These are phyloP conservation scores for Capsella rubella DNA, from an alignment of 441 rosid genomes.

Conservation along the genomic window DNA sequence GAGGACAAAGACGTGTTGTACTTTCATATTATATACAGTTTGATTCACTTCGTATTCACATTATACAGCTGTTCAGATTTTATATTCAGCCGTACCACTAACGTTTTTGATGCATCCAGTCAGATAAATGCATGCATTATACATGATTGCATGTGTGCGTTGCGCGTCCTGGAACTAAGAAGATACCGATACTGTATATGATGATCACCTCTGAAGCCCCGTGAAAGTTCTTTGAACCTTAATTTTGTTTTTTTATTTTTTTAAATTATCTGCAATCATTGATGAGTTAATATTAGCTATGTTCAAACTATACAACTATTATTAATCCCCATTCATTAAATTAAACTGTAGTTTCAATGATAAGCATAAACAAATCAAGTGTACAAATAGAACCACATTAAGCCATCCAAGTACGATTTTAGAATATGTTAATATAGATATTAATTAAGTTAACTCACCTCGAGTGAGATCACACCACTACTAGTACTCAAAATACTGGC, in stretches of 20 bases:
- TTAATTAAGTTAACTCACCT: no score
- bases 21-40: constrained; percentile 28
- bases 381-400: background rate
- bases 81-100: constrained; percentile 36
- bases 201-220: constrained; percentile 23
- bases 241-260: background rate
- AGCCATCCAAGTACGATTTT: no score
- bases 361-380: background rate
- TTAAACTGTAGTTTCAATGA: constrained; percentile 4
- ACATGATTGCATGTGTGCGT: no score
- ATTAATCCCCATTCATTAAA: background rate
- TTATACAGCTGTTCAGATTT: constrained; percentile 36
- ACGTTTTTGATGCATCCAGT: constrained; percentile 30
- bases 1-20: constrained; percentile 50
- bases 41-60: constrained; percentile 29
- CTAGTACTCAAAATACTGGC: no score
- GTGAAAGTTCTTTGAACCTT: constrained; percentile 36
- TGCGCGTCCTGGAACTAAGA: constrained; percentile 27
- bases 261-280: constrained; percentile 3
- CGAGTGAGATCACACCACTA: no score
- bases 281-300: constrained; percentile 7
- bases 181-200: constrained; percentile 2
- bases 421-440: no score
- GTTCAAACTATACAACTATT: background rate
- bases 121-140: constrained; percentile 2